Percentiles rank a stretch among this genome's conserved stretches.
Evolutionary conservation across 192 early-diverging fungal genomes (phyloP).

Genomic region (Coemansia sp.): DNA sequence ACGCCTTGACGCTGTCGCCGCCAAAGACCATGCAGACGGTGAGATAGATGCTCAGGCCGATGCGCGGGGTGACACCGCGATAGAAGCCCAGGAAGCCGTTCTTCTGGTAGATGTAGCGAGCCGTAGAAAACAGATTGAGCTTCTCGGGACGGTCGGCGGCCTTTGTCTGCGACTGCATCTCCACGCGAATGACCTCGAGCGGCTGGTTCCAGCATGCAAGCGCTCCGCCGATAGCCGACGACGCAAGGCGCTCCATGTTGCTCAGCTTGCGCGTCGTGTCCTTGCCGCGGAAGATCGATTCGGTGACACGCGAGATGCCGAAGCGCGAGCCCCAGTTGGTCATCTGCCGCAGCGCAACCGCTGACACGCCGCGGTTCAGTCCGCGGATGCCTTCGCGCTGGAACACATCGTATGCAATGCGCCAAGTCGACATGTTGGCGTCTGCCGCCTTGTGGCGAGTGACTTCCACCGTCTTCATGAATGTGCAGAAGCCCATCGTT

Average conservation of each 20-base stretch:
- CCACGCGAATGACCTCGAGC: slow-evolving; percentile 97
- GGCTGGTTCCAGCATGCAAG: slow-evolving; percentile 99
- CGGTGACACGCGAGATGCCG: slow-evolving; percentile 75
- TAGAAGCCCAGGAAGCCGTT: slow-evolving; percentile 93
- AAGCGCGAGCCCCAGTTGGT: slow-evolving; percentile 99
- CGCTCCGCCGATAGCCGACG: slow-evolving; percentile 88
- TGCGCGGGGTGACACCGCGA: slow-evolving; percentile 78
- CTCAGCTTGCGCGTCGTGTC: slow-evolving; percentile 65
- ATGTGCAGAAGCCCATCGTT: slow-evolving; percentile 99
- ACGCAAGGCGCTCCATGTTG: slow-evolving; percentile 42
- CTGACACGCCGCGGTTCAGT: slow-evolving; percentile 98
- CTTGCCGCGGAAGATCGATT: slow-evolving; percentile 60
- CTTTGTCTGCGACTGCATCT: slow-evolving; percentile 97
- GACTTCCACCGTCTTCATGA: slow-evolving; percentile 99
- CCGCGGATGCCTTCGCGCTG: slow-evolving; percentile 90
- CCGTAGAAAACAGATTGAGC: slow-evolving; percentile 80
- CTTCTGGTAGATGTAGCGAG: slow-evolving; percentile 88
- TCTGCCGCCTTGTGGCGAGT: slow-evolving; percentile 86
- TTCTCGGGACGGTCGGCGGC: slow-evolving; percentile 85
- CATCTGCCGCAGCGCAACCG: slow-evolving; percentile 95
- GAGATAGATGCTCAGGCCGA: slow-evolving; percentile 77
- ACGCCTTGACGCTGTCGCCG: slow-evolving; percentile 57
- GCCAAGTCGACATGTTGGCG: slow-evolving; percentile 72
- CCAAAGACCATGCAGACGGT: slow-evolving; percentile 93
- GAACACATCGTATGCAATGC: slow-evolving; percentile 88